phyloP scores from a whole-genome alignment of 306 rosid species.

The Lathyrus sativus region DNA sequence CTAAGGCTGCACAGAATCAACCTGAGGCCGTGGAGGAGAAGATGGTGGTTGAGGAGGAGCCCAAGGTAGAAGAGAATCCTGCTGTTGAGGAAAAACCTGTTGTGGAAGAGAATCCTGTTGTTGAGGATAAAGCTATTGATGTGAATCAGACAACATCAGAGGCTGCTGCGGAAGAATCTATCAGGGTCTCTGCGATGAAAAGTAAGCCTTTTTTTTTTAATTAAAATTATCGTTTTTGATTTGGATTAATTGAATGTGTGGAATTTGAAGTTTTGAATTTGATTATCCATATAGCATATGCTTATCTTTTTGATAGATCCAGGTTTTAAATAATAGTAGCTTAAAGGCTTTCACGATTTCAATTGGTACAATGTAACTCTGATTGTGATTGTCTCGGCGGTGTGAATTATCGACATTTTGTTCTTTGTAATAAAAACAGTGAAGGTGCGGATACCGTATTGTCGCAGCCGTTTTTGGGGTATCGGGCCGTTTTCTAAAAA shows the following conservation, averaged over 20 bases:
- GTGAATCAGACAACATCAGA: slow-evolving; percentile 42
- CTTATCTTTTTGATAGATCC: too few relatives aligned
- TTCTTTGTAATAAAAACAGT: too few relatives aligned
- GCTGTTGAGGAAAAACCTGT: slow-evolving; percentile 49
- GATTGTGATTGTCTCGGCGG: too few relatives aligned
- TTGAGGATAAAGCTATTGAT: slow-evolving; percentile 44
- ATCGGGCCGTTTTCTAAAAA: too few relatives aligned
- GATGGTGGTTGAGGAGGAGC: slow-evolving; percentile 43
- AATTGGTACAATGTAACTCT: too few relatives aligned
- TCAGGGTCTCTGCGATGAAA: slow-evolving; percentile 33
- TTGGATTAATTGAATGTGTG: neutral
- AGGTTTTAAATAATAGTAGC: too few relatives aligned
- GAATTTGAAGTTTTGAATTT: neutral
- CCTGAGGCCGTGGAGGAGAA: slow-evolving; percentile 54
- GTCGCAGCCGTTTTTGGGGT: too few relatives aligned
- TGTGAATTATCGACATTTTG: too few relatives aligned
- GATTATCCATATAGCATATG: neutral
- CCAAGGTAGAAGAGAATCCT: slow-evolving; percentile 46
- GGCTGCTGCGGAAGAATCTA: slow-evolving; percentile 42
- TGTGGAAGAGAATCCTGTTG: slow-evolving; percentile 41
- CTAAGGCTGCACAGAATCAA: slow-evolving; percentile 58
- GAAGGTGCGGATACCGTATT: too few relatives aligned
- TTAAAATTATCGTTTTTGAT: neutral
- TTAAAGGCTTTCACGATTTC: too few relatives aligned
- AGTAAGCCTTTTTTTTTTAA: slow-evolving; percentile 52